Evolutionary conservation across 306 rosid genomes (phyloP).

Genomic region (Fragaria vesca): DNA sequence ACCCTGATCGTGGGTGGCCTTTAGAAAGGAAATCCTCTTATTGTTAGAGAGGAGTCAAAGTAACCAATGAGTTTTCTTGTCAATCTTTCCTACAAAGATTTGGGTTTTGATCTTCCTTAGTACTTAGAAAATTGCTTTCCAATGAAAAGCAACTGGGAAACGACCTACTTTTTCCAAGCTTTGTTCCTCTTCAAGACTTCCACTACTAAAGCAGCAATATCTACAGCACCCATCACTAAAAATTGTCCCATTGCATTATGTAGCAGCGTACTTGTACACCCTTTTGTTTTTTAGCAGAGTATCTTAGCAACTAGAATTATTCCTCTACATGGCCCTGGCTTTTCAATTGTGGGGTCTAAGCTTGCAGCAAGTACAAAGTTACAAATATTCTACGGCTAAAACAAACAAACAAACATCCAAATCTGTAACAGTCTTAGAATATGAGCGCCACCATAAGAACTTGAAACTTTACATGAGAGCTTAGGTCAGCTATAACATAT

Average conservation of each 20-base stretch:
- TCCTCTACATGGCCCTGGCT: background rate
- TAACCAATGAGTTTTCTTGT: constrained; percentile 5
- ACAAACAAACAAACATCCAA: background rate
- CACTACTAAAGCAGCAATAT: constrained; percentile 10
- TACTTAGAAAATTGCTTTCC: background rate
- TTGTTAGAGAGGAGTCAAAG: background rate
- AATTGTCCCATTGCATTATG: background rate
- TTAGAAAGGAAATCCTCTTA: background rate
- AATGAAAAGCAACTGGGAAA: background rate
- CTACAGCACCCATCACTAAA: constrained; percentile 5
- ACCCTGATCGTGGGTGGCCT: background rate
- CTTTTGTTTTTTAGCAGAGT: background rate
- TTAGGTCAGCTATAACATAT: background rate
- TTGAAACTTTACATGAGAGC: background rate
- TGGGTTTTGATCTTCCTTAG: constrained; percentile 6
- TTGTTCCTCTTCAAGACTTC: background rate
- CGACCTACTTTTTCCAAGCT: background rate
- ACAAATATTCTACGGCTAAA: no score
- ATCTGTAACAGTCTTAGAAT: background rate
- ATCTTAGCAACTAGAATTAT: background rate
- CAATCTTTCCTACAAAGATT: constrained; percentile 3
- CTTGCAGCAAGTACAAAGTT: background rate
- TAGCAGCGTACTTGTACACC: background rate
- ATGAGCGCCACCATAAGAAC: background rate
- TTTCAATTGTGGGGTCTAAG: background rate